Evolutionary conservation across 805 yeast genomes (phyloP).

Genomic region (Nakazawaea ishiwadae): DNA sequence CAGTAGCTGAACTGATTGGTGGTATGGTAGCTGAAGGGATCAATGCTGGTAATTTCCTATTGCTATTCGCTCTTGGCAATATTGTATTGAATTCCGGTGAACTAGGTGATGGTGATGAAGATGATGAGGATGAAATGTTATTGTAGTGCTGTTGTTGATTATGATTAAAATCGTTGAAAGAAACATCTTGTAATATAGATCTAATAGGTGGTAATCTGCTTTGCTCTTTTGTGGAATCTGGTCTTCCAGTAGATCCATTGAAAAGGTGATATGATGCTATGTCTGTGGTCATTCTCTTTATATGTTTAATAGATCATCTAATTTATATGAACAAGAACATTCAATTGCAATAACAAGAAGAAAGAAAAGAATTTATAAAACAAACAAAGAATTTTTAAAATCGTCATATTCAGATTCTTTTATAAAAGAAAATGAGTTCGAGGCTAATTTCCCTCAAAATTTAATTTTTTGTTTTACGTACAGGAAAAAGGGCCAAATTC

Average conservation of each 20-base stretch:
- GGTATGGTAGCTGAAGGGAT: constrained; percentile 6
- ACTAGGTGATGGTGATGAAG: not conserved
- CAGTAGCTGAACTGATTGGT: not conserved
- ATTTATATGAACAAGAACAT: too few species aligned
- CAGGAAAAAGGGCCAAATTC: too few species aligned
- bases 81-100: too few species aligned
- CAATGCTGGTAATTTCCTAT: constrained; percentile 3
- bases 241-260: not conserved
- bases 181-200: constrained; percentile 5
- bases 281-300: constrained; percentile 1
- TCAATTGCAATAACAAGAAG: too few species aligned
- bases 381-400: too few species aligned
- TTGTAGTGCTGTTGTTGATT: not conserved
- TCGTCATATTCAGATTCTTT: too few species aligned
- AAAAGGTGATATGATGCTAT: constrained; percentile 4
- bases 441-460: too few species aligned
- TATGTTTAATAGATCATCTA: too few species aligned
- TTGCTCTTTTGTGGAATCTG: not conserved
- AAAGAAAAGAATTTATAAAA: too few species aligned
- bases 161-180: constrained; percentile 2
- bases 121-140: not conserved
- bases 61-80: not conserved
- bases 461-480: too few species aligned
- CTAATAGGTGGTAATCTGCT: constrained; percentile 4
- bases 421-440: too few species aligned